Conservation (phyloP, 495 filamentous ascomycete genomes). For the Hyphodiscus hymeniophilus region DNA sequence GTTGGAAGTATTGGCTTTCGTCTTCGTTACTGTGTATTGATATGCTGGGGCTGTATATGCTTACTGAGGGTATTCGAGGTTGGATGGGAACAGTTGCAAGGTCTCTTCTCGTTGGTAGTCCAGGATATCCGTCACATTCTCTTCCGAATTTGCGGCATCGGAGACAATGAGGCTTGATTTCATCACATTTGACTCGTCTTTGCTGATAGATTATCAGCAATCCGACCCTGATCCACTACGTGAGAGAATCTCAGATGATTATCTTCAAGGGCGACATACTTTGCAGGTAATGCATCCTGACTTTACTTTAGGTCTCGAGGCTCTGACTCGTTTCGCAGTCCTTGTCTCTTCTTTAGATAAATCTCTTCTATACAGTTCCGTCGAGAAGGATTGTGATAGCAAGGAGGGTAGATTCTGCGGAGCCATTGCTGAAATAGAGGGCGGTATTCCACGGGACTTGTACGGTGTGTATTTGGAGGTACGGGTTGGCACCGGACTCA, state of each 20-base stretch:
- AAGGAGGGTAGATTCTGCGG: too few relatives aligned
- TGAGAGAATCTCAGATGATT: neutral
- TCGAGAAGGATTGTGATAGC: neutral
- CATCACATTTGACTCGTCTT: conserved; percentile 50
- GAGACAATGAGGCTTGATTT: conserved; percentile 43
- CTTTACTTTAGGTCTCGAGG: conserved; percentile 20
- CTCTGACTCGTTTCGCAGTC: conserved; percentile 8
- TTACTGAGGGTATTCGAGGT: conserved; percentile 11
- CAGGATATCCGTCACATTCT: conserved; percentile 40
- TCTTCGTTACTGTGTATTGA: conserved; percentile 21
- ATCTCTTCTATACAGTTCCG: conserved; percentile 4
- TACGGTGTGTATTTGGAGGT: too few relatives aligned
- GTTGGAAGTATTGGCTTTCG: conserved; percentile 49
- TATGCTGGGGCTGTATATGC: conserved; percentile 7
- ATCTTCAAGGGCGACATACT: conserved; percentile 4
- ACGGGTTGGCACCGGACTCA: neutral
- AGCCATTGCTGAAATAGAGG: too few relatives aligned
- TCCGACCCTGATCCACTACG: neutral
- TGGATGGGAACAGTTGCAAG: conserved; percentile 1
- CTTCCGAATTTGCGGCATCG: conserved; percentile 46
- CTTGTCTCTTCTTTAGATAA: conserved; percentile 6
- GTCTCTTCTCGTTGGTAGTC: neutral
- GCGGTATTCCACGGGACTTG: too few relatives aligned
- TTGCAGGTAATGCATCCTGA: conserved; percentile 22
- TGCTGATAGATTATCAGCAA: conserved; percentile 6